These are phyloP conservation scores for Pseudisothecium myosuroides DNA, from an alignment of 225 moss, liverwort and hornwort genomes.

Conservation along the genomic window DNA sequence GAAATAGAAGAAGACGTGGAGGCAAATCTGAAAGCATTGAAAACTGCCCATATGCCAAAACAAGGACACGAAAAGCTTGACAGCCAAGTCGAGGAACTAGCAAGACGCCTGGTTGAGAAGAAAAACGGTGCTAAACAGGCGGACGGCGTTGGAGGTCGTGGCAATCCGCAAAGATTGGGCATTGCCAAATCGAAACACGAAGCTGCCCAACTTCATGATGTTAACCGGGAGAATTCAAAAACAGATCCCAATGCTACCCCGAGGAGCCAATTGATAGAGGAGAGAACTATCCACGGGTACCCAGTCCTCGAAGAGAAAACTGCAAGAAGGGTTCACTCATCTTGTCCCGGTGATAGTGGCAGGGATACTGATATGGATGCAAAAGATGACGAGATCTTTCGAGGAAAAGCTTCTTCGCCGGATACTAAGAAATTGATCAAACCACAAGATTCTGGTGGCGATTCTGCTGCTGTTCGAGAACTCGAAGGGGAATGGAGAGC, in stretches of 20 bases:
- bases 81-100: conserved; percentile 2
- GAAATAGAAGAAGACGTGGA: conserved; percentile 19
- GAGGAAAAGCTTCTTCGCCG: neutral
- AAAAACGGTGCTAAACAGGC: neutral
- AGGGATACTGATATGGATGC: neutral
- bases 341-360: neutral
- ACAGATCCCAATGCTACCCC: neutral
- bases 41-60: neutral
- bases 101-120: neutral
- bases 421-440: neutral
- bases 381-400: neutral
- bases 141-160: neutral
- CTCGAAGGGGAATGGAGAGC: neutral
- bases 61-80: neutral
- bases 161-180: neutral
- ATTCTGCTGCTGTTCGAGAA: neutral
- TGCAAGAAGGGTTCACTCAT: neutral
- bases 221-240: neutral
- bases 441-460: neutral
- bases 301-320: neutral
- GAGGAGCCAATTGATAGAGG: neutral
- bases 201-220: neutral
- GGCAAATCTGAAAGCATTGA: neutral
- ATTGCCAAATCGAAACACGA: neutral
- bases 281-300: neutral